These are phyloP conservation scores for Arabidopsis arenosa DNA, from an alignment of 345 rosid species.

Conservation along the genomic window DNA sequence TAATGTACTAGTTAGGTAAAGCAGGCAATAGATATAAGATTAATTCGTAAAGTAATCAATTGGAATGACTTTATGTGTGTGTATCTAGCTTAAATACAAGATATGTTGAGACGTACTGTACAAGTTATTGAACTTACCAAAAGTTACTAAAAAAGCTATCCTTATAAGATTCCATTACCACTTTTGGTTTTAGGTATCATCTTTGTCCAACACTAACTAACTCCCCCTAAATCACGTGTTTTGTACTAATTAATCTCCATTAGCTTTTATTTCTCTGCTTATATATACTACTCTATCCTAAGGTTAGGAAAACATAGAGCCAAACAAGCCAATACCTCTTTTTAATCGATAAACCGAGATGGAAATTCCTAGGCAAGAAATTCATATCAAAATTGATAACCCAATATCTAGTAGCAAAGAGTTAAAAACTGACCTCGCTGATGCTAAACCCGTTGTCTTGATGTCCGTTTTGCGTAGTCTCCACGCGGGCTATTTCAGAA, in stretches of 20 bases:
- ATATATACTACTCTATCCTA: conserved; percentile 27
- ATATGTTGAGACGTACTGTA: conserved; percentile 21
- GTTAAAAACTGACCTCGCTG: conserved; percentile 9
- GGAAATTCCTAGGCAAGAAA: conserved; percentile 33
- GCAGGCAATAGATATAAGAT: conserved; percentile 26
- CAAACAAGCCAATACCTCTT: conserved; percentile 27
- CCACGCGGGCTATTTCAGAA: conserved; percentile 65
- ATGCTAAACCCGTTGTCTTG: conserved; percentile 33
- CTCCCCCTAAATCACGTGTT: conserved; percentile 33
- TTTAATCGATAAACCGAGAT: not conserved
- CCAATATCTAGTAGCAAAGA: conserved; percentile 22
- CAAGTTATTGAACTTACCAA: conserved; percentile 27
- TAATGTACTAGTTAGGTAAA: conserved; percentile 44
- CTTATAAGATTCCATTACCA: conserved; percentile 34
- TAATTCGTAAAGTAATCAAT: conserved; percentile 11
- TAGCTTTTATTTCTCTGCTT: conserved; percentile 18
- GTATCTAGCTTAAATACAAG: conserved; percentile 5
- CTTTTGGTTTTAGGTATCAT: conserved; percentile 20
- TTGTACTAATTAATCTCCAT: conserved; percentile 28
- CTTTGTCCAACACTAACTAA: conserved; percentile 34
- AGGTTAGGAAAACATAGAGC: conserved; percentile 9
- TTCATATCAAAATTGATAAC: conserved; percentile 34
- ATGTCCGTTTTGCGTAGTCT: conserved; percentile 44
- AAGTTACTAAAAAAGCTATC: conserved; percentile 18
- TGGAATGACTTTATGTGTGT: not conserved